These are phyloP conservation scores for Heritiera littoralis DNA, from an alignment of 345 rosid species.

Conservation along the genomic window DNA sequence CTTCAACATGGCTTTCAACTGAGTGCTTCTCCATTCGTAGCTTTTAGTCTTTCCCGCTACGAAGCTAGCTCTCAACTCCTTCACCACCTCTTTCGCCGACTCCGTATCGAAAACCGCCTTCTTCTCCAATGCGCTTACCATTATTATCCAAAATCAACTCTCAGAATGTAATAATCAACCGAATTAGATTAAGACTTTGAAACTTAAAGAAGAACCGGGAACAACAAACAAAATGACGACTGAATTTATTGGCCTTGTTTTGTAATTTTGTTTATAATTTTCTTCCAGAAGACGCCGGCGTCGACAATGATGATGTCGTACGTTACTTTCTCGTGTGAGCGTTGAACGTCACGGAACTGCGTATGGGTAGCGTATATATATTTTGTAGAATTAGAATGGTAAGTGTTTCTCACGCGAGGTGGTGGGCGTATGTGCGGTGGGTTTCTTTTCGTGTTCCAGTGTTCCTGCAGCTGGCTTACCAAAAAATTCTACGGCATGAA, in stretches of 20 bases:
- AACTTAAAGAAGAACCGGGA: neutral
- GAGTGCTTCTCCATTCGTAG: constrained; percentile 69
- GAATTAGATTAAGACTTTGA: neutral
- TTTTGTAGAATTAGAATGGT: neutral
- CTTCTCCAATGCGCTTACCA: constrained; percentile 29
- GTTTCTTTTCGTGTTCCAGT: too few species aligned
- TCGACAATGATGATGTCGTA: neutral
- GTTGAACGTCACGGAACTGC: neutral
- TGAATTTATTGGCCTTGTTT: neutral
- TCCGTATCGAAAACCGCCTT: constrained; percentile 40
- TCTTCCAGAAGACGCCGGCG: neutral
- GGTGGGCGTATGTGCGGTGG: neutral
- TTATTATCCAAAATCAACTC: constrained; percentile 12
- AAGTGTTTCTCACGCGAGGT: neutral
- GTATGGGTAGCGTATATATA: neutral
- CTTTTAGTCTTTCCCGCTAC: constrained; percentile 69
- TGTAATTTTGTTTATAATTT: neutral
- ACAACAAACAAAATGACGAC: neutral
- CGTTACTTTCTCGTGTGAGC: neutral
- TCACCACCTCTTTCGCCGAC: constrained; percentile 50
- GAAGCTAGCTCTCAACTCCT: constrained; percentile 53
- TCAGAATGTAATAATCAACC: neutral
- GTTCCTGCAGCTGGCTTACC: too few species aligned
- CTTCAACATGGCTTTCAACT: constrained; percentile 52
- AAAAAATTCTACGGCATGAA: too few species aligned